phyloP scores from a whole-genome alignment of 495 filamentous ascomycete genomes.

The Wilcoxina mikolae region DNA sequence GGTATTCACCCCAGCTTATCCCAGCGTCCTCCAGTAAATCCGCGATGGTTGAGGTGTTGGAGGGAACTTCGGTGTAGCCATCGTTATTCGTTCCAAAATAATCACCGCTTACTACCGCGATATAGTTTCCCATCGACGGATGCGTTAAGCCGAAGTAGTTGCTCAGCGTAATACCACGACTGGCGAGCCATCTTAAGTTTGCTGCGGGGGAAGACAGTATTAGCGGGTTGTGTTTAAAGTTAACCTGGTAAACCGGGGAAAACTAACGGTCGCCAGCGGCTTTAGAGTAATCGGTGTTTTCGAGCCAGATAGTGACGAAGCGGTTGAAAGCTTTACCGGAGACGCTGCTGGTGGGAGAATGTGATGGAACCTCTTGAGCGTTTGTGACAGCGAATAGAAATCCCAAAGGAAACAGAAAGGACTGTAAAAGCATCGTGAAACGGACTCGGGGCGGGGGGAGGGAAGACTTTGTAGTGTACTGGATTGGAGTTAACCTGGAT shows the following conservation, averaged over 20 bases:
- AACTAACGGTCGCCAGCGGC: conserved; percentile 23
- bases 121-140: conserved; percentile 59
- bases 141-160: conserved; percentile 52
- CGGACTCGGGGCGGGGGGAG: not conserved
- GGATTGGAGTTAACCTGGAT: not conserved
- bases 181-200: conserved; percentile 43
- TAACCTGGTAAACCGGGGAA: not conserved
- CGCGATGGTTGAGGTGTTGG: conserved; percentile 51
- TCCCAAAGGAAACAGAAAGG: no score
- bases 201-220: conserved; percentile 16
- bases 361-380: not conserved
- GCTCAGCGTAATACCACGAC: conserved; percentile 47
- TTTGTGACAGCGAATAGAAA: no score
- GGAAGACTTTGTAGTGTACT: not conserved
- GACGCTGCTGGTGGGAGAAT: conserved; percentile 41
- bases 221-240: not conserved
- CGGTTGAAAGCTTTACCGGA: conserved; percentile 51
- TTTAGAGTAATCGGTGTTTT: conserved; percentile 48
- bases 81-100: conserved; percentile 58
- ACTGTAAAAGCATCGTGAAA: not conserved
- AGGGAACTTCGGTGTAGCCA: conserved; percentile 39
- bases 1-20: conserved; percentile 55
- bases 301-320: conserved; percentile 55
- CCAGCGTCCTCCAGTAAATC: conserved; percentile 55
- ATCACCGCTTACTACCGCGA: conserved; percentile 47